Evolutionary conservation across 345 rosid species (phyloP).

Genomic region (Erucastrum elatum): DNA sequence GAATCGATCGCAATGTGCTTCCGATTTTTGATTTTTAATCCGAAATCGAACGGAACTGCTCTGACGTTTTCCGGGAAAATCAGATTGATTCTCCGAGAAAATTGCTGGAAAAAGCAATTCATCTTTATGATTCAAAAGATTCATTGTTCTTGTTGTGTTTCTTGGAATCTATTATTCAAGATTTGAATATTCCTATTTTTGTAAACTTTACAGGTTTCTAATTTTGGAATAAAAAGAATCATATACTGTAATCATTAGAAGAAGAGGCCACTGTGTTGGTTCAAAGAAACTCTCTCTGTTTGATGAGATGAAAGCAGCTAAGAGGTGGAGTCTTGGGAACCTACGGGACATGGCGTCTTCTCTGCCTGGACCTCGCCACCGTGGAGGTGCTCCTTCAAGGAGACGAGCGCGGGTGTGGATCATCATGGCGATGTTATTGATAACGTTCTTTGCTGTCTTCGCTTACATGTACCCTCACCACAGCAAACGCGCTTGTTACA

Average conservation of each 20-base stretch:
- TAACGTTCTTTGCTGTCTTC: slow-evolving; percentile 65
- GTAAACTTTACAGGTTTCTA: background rate
- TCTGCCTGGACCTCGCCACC: slow-evolving; percentile 66
- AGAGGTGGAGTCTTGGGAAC: slow-evolving; percentile 74
- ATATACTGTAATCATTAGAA: too few relatives aligned
- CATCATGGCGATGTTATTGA: slow-evolving; percentile 65
- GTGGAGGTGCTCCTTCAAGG: slow-evolving; percentile 50
- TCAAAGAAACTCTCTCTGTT: too few relatives aligned
- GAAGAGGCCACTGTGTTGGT: too few relatives aligned
- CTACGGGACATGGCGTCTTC: slow-evolving; percentile 66
- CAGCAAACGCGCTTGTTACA: slow-evolving; percentile 68
- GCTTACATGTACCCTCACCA: slow-evolving; percentile 85
- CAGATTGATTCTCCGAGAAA: slow-evolving; percentile 23
- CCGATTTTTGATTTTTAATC: background rate
- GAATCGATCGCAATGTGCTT: slow-evolving; percentile 29
- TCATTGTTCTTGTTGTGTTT: background rate
- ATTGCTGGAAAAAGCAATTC: too few relatives aligned
- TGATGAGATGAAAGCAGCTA: slow-evolving; percentile 62
- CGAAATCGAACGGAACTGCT: slow-evolving; percentile 10
- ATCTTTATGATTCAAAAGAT: background rate
- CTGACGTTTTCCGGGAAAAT: background rate
- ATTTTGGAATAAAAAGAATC: too few relatives aligned
- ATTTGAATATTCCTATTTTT: background rate
- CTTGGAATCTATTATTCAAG: background rate
- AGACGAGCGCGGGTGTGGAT: slow-evolving; percentile 87